Conservation (phyloP, 768 basidiomycete genomes). For the Ephemerocybe angulata region DNA sequence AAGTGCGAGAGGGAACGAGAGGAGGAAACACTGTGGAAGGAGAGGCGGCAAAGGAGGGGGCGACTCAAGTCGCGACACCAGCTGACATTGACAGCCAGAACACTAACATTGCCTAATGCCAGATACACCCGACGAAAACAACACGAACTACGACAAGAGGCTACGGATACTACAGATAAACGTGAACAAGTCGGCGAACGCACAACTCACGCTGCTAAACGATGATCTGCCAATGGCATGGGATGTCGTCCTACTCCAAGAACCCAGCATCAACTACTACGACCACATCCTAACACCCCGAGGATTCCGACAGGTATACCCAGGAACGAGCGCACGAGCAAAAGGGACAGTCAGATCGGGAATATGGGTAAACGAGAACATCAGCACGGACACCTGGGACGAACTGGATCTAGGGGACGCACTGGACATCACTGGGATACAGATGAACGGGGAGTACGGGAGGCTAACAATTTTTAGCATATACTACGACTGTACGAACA, state of each 20-base stretch:
- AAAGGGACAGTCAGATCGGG: slow-evolving; percentile 5
- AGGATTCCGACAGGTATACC: slow-evolving; percentile 17
- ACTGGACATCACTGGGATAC: slow-evolving; percentile 15
- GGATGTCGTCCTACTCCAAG: slow-evolving; percentile 37
- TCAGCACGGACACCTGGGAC: slow-evolving; percentile 15
- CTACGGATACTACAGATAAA: slow-evolving; percentile 16
- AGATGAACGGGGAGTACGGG: neutral
- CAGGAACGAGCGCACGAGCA: slow-evolving; percentile 1
- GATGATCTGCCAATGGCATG: slow-evolving; percentile 10
- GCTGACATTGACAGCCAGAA: neutral
- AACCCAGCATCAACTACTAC: slow-evolving; percentile 29
- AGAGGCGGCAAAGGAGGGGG: neutral
- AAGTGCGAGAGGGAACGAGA: neutral
- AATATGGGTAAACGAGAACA: slow-evolving; percentile 14
- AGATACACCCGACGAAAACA: too few species aligned
- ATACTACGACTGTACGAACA: slow-evolving; percentile 14
- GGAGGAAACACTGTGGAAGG: neutral
- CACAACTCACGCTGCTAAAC: neutral
- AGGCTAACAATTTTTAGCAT: slow-evolving; percentile 15
- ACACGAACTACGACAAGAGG: neutral
- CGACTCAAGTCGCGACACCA: too few species aligned
- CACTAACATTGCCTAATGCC: too few species aligned
- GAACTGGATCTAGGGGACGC: slow-evolving; percentile 4
- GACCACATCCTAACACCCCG: slow-evolving; percentile 14
- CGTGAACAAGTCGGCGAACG: slow-evolving; percentile 7